Evolutionary conservation across 2,329 filamentous ascomycete species (phyloP), one percentile per base, ranked within the genome.

Genomic region (Leptographium galeiforme): DNA sequence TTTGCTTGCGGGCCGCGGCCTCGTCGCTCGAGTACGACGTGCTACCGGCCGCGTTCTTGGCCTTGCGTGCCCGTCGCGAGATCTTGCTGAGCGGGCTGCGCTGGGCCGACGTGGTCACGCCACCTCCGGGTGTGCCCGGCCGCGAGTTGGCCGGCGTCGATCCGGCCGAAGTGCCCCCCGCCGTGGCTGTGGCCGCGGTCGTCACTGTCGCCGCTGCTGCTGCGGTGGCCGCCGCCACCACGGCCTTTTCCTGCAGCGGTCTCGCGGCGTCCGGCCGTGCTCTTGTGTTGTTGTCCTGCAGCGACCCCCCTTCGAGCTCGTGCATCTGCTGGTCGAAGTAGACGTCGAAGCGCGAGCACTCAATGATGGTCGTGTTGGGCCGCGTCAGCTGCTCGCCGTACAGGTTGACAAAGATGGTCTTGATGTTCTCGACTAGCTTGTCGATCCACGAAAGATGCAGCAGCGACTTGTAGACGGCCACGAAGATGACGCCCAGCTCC

Each of bases 361-460:
- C 81, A 54, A 93, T 76, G 25, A 87, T 75, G 52, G 86, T 89
- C 12, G 83, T 87, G 64, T 91, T 80, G 32, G 86, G 80, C 61
- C 87, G 87, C 66, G 82, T 89, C 53, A 98, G 73, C 67, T 95
- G 86, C 55, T 93, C 85, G 60, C 84, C 87, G 67, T 97, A 98
- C 33, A 96, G 77, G 59, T 89, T 87, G 60, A 93, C 78, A 64
- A 97, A 98, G 38, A 98, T 83, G 11, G 87, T 89, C 66, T 85
- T 88, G 63, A 97, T 89, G 63, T 97, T 95, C 64, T 96, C 91
- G 60, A 98, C 82, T 48, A 98, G 83, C 67, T 93, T 89, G 68
- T 98, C 93, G 59, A 97, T 88, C 93, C 94, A 98, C 13, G 87
- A 90, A 10, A 98, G 79, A 68, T 96, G 90, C 34, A 98, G 78